Base-by-base conservation (phyloP, 2,329 filamentous ascomycete species). In the Diaporthe citriasiana region DNA sequence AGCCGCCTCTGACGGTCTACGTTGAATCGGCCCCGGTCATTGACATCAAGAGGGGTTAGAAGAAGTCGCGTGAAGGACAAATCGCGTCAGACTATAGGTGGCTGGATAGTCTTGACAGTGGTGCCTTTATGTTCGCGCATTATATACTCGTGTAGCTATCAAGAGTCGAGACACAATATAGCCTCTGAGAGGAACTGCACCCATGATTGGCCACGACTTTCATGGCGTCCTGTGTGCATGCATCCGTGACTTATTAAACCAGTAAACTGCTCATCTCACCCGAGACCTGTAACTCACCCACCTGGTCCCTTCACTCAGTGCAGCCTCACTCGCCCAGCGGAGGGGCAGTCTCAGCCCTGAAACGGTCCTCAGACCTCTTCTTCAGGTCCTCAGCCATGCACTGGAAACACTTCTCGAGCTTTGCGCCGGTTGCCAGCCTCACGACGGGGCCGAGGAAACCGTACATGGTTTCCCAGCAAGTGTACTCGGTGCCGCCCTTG, bases 401-500 rank as follows among this genome's bases (percentile, higher is more conserved):
- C 45, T 79, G 80, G 73, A 86, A 84, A 22, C 81, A 82, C 13
- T 76, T 79, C 57, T 78, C 74, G 38, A 87, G 75, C 76, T 79
- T 76, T 9, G 60, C 69, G 1, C 83, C 83, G 38, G 82, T 81
- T 1, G 79, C 76, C 38, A 77, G 53, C 77, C 78, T 82, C 22
- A 86, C 79, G 17, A 82, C 78, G 5, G 79, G 79, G 13, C 80
- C 82, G 73, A 87, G 50, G 8, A 80, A 65, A 0, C 85, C 85
- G 51, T 83, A 83, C 76, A 86, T 86, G n/a, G 85, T 87, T 81
- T 87, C 85, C 82, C 82, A 86, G 78, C 82, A 84, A 17, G 73
- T 77, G 77, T 86, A 87, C 75, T 83, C 82, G 27, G 82, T 84
- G 19, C 79, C 81, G 25, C 77, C 79, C 7, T 77, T 77, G 13